Conservation (phyloP, 495 filamentous ascomycete genomes). For the Mytilinidion resinicola region DNA sequence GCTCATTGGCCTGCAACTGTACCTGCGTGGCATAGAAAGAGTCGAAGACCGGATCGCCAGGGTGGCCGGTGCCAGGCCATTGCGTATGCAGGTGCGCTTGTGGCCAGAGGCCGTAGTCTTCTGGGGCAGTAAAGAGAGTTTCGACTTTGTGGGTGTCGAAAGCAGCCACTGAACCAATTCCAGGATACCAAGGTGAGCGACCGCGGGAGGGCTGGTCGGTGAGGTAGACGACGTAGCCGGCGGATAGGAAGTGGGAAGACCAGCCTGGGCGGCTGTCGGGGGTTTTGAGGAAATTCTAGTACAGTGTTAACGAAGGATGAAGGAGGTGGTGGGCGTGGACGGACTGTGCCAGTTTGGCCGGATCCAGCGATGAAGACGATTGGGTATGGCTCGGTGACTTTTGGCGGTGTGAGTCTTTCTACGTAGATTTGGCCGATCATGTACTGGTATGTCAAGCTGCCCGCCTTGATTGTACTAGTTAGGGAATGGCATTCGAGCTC, state of each 20-base stretch:
- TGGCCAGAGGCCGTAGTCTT: constrained; percentile 39
- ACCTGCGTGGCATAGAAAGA: constrained; percentile 35
- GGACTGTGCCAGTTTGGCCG: constrained; percentile 23
- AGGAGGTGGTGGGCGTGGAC: too few relatives aligned
- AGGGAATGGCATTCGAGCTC: neutral
- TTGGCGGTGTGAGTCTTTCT: constrained; percentile 20
- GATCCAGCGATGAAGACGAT: constrained; percentile 23
- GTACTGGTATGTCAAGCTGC: constrained; percentile 1
- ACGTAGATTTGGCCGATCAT: constrained; percentile 28
- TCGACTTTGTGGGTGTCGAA: constrained; percentile 37
- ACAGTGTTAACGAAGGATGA: neutral
- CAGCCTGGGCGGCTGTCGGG: constrained; percentile 45
- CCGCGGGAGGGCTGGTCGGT: constrained; percentile 43
- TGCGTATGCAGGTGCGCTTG: constrained; percentile 45
- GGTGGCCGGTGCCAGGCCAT: constrained; percentile 43
- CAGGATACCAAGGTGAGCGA: constrained; percentile 38
- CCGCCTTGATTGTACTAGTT: neutral
- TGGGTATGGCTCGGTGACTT: constrained; percentile 1
- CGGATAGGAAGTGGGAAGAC: constrained; percentile 42
- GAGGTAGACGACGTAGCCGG: constrained; percentile 44
- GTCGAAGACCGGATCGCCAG: constrained; percentile 45
- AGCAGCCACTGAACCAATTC: constrained; percentile 29
- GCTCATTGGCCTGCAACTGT: constrained; percentile 25
- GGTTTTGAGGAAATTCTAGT: constrained; percentile 39
- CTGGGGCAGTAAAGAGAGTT: constrained; percentile 38